These are phyloP conservation scores for Tulasnella sp. DNA, from an alignment of 768 basidiomycete species.

Conservation along the genomic window DNA sequence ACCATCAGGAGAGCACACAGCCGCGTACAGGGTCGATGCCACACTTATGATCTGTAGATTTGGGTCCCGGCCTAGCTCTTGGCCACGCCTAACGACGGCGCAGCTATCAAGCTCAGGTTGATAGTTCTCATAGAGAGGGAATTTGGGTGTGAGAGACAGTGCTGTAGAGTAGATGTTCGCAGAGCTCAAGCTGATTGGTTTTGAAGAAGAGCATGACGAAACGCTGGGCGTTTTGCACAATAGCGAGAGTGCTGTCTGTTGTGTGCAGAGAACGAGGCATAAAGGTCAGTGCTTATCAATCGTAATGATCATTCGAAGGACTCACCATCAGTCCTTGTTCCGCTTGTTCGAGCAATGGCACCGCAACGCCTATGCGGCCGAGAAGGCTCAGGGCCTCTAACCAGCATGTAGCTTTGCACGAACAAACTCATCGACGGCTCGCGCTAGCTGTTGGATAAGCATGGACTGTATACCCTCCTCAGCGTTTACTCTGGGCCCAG, in stretches of 20 bases:
- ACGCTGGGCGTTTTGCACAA: background rate
- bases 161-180: background rate
- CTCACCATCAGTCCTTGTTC: background rate
- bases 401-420: background rate
- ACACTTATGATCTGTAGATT: background rate
- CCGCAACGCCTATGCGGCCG: background rate
- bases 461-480: too few species aligned
- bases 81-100: background rate
- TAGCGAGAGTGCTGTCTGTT: background rate
- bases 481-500: too few species aligned
- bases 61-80: background rate
- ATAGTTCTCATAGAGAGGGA: background rate
- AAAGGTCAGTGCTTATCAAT: too few species aligned
- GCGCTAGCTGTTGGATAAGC: background rate
- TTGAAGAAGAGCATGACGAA: constrained; percentile 1
- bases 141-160: background rate
- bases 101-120: background rate
- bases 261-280: too few species aligned
- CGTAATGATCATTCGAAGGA: too few species aligned
- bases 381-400: constrained; percentile 5
- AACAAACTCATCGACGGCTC: background rate
- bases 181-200: background rate
- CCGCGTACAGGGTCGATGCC: background rate
- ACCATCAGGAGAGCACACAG: background rate
- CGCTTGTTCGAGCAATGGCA: background rate